Evolutionary conservation across 495 filamentous ascomycete species (phyloP).

Genomic region (Cercophora sp.): DNA sequence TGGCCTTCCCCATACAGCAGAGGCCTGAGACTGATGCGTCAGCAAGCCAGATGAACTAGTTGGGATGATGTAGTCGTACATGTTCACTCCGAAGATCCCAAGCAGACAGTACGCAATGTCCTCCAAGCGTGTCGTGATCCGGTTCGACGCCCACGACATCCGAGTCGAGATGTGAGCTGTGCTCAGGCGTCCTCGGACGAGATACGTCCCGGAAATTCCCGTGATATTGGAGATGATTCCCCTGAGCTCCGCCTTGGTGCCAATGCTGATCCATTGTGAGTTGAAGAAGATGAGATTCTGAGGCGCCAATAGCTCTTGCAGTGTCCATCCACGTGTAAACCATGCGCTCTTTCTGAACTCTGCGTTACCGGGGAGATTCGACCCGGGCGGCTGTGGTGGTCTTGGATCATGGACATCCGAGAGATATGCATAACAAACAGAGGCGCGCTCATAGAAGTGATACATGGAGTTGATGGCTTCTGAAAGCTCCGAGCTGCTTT

Average conservation of each 20-base stretch:
- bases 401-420: constrained; percentile 10
- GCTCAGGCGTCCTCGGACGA: no score
- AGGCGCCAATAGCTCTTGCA: constrained; percentile 40
- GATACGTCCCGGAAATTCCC: no score
- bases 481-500: constrained; percentile 36
- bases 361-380: not conserved
- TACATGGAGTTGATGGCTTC: constrained; percentile 51
- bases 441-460: constrained; percentile 30
- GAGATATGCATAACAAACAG: constrained; percentile 31
- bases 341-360: constrained; percentile 16
- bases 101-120: constrained; percentile 9
- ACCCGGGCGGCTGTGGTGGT: not conserved
- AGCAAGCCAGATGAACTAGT: not conserved
- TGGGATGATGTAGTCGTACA: not conserved
- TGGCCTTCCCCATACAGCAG: constrained; percentile 2
- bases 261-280: constrained; percentile 22
- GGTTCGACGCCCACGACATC: constrained; percentile 5
- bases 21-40: not conserved
- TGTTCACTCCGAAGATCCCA: constrained; percentile 1
- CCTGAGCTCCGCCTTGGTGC: constrained; percentile 4
- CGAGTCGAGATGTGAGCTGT: constrained; percentile 1
- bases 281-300: constrained; percentile 28
- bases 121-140: constrained; percentile 4
- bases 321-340: constrained; percentile 36
- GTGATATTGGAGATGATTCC: constrained; percentile 2